Evolutionary conservation across 345 rosid species (phyloP).

Genomic region (Brassica rapa): DNA sequence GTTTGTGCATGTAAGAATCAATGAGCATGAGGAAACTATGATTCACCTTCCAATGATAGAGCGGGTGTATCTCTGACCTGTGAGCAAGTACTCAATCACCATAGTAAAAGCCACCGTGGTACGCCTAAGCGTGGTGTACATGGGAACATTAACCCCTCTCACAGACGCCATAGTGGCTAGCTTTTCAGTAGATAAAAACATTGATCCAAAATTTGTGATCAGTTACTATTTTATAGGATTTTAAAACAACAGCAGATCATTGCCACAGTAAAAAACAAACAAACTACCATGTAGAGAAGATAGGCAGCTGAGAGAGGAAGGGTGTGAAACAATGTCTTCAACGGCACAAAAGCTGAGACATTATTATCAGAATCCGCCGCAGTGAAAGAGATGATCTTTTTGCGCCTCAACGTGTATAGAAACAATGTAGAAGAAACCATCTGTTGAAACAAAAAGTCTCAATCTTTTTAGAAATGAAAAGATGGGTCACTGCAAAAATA

Average conservation of each 20-base stretch:
- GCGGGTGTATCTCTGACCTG: slow-evolving; percentile 76
- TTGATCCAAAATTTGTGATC: slow-evolving; percentile 19
- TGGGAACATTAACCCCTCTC: slow-evolving; percentile 98
- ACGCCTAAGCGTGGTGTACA: slow-evolving; percentile 98
- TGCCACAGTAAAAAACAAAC: neutral
- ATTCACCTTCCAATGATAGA: slow-evolving; percentile 81
- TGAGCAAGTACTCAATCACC: slow-evolving; percentile 80
- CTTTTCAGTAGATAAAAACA: slow-evolving; percentile 53
- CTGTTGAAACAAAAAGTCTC: slow-evolving; percentile 41
- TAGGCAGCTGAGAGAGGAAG: slow-evolving; percentile 76
- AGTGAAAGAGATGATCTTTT: slow-evolving; percentile 67
- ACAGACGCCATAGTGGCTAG: slow-evolving; percentile 89
- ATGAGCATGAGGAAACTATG: slow-evolving; percentile 21
- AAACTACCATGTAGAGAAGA: slow-evolving; percentile 84
- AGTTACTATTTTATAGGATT: slow-evolving; percentile 3
- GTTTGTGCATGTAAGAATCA: slow-evolving; percentile 44
- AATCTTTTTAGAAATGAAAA: neutral
- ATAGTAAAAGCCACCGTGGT: slow-evolving; percentile 93
- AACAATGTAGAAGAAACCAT: slow-evolving; percentile 77
- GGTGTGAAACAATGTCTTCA: slow-evolving; percentile 67
- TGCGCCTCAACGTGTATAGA: slow-evolving; percentile 65
- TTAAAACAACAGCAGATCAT: neutral
- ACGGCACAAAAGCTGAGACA: slow-evolving; percentile 55
- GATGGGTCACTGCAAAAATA: neutral
- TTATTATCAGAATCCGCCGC: slow-evolving; percentile 54